A percentile compares a stretch with the other conserved stretches of the same genome.
Conservation (phyloP, 768 basidiomycete species). For the Tricholoma matsutake region DNA sequence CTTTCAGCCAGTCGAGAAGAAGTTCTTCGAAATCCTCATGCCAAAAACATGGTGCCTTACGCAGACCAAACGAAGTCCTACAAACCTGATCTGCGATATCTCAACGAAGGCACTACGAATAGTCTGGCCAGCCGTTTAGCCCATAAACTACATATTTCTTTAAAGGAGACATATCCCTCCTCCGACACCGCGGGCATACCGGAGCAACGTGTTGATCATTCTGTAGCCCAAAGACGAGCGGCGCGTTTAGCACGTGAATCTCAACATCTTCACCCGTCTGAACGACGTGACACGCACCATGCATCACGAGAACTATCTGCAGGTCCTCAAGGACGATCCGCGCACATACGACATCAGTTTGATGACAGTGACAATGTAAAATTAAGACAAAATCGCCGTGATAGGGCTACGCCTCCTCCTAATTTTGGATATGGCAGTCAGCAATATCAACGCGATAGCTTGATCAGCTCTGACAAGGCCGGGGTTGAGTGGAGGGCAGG, state of each 20-base stretch:
- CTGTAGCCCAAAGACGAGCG: constrained; percentile 18
- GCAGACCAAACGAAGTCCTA: constrained; percentile 2
- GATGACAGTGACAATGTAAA: background rate
- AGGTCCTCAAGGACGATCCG: background rate
- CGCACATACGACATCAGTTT: background rate
- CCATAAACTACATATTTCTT: constrained; percentile 8
- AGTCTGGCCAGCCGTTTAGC: constrained; percentile 23
- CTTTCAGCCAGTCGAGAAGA: constrained; percentile 16
- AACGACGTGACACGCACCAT: background rate
- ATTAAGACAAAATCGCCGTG: background rate
- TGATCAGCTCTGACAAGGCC: background rate
- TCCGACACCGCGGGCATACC: background rate
- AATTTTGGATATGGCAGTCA: background rate
- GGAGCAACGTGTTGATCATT: background rate
- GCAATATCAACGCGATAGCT: background rate
- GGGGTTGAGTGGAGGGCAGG: background rate
- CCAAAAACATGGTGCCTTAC: background rate
- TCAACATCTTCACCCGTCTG: background rate
- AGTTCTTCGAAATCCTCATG: constrained; percentile 8
- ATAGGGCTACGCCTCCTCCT: background rate
- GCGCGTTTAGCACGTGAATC: constrained; percentile 22
- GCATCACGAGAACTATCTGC: background rate
- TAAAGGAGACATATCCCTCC: background rate
- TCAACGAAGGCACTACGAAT: constrained; percentile 19
- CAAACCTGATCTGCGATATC: constrained; percentile 28